Percentiles rank a stretch among this genome's conserved stretches.
Evolutionary conservation across 345 rosid species (phyloP).

Genomic region (Arabidopsis suecica): DNA sequence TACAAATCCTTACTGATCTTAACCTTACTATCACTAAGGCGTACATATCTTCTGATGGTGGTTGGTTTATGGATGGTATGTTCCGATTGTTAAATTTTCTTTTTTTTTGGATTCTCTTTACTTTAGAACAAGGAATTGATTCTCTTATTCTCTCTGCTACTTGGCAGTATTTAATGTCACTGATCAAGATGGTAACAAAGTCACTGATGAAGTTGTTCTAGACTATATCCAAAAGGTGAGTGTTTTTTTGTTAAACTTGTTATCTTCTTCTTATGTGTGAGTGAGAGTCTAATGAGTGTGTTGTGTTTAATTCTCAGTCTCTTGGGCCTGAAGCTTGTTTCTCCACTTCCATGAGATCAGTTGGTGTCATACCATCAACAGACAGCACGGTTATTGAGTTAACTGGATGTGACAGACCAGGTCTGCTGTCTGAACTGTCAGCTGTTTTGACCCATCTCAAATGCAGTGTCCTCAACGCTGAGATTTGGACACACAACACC

Average conservation of each 20-base stretch:
- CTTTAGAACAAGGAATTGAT: conserved; percentile 13
- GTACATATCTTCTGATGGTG: conserved; percentile 94
- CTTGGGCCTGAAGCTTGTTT: conserved; percentile 85
- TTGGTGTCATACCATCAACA: conserved; percentile 69
- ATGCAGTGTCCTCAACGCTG: conserved; percentile 84
- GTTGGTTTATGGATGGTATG: conserved; percentile 99
- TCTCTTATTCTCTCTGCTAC: conserved; percentile 18
- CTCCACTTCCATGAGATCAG: conserved; percentile 67
- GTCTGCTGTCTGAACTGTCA: conserved; percentile 83
- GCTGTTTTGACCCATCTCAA: conserved; percentile 84
- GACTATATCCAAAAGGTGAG: conserved; percentile 81
- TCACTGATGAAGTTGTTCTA: conserved; percentile 71
- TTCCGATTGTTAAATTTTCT: background rate
- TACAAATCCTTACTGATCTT: conserved; percentile 92
- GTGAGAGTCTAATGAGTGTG: conserved; percentile 35
- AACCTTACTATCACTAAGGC: conserved; percentile 83
- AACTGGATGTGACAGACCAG: conserved; percentile 90
- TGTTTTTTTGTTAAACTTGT: background rate
- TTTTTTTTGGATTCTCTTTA: background rate
- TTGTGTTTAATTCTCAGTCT: conserved; percentile 51
- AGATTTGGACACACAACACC: conserved; percentile 93
- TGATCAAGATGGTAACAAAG: conserved; percentile 87
- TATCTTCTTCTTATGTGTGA: conserved; percentile 13
- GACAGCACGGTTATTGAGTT: conserved; percentile 85
- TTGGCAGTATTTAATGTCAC: conserved; percentile 80